These are phyloP conservation scores for Akanthomyces uredinophilus DNA, from an alignment of 2,329 filamentous ascomycete species.

Conservation along the genomic window DNA sequence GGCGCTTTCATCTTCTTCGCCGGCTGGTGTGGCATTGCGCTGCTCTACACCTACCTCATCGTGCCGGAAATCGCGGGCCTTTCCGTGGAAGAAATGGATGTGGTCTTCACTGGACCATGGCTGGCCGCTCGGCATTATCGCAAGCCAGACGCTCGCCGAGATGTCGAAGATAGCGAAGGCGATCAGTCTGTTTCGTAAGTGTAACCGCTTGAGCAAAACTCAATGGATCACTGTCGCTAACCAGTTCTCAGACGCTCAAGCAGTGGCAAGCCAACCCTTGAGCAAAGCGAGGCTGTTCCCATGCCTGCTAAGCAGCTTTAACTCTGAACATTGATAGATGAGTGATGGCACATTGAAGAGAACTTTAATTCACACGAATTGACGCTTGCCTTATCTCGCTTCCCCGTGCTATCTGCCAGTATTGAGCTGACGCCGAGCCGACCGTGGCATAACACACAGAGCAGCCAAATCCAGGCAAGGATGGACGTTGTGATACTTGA, in stretches of 20 bases:
- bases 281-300: not conserved
- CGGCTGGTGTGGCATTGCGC: constrained; percentile 28
- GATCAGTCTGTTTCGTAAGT: not conserved
- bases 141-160: not conserved
- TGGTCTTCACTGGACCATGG: constrained; percentile 26
- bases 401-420: too few relatives aligned
- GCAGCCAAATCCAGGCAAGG: too few relatives aligned
- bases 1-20: constrained; percentile 37
- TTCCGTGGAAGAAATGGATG: constrained; percentile 29
- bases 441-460: too few relatives aligned
- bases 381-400: too few relatives aligned
- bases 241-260: not conserved
- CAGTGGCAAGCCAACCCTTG: not conserved
- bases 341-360: not conserved
- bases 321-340: not conserved
- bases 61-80: constrained; percentile 33
- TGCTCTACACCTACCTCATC: constrained; percentile 32
- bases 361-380: too few relatives aligned
- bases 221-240: not conserved
- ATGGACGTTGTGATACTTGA: too few relatives aligned
- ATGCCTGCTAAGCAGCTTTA: not conserved
- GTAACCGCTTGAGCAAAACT: not conserved
- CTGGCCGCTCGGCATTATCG: constrained; percentile 25
- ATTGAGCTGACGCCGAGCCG: too few relatives aligned
- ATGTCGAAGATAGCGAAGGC: not conserved